Base-by-base conservation (phyloP, 768 basidiomycete species). In the Podaxis carcinomalis region DNA sequence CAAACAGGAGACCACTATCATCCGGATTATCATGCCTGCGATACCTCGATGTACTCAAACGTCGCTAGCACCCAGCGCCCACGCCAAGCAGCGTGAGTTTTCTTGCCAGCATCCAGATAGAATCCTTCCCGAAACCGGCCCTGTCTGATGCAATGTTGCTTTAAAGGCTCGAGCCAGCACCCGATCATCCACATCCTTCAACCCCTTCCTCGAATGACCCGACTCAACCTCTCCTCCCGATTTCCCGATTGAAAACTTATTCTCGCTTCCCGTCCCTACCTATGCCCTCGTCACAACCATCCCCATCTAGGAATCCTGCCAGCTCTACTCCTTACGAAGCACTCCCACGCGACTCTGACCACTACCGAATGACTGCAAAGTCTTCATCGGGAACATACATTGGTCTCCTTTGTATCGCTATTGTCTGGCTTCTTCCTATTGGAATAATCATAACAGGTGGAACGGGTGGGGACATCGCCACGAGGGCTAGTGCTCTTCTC, bases 381-480 rank as follows among this genome's bases (percentile, higher is more conserved):
- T 14, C 32, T 21, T 35, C 46, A 10, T 49, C 56, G n/a, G 56
- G 56, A 37, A 50, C 47, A 10, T 49, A 50, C n/a, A 49, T 57
- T 35, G 56, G 56, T 23, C 46, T 57, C 23, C n/a, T 57, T 14
- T 57, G 46, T 47, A 47, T 57, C 7, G 32, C 2, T 7, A 21
- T 57, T 10, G 47, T 57, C 21, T 57, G 56, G 56, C 47, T 57
- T 11, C 35, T 57, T 9, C 56, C 56, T 1, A 23, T 57, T 1
- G 47, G 47, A 1, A 57, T 57, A 5, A 50, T 57, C 9, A 32
- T 36, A 16, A 50, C 56, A 19, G 56, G 56, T 23, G 47, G 47
- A 19, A 47, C 35, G 4, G 19, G 35, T 3, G 32, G 56, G 5
- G 42, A 57, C 2, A 23, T 47, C 6, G 28, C 44, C 3, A 9